phyloP scores from a whole-genome alignment of 192 early-diverging fungal genomes.

The Mortierella alpina region DNA sequence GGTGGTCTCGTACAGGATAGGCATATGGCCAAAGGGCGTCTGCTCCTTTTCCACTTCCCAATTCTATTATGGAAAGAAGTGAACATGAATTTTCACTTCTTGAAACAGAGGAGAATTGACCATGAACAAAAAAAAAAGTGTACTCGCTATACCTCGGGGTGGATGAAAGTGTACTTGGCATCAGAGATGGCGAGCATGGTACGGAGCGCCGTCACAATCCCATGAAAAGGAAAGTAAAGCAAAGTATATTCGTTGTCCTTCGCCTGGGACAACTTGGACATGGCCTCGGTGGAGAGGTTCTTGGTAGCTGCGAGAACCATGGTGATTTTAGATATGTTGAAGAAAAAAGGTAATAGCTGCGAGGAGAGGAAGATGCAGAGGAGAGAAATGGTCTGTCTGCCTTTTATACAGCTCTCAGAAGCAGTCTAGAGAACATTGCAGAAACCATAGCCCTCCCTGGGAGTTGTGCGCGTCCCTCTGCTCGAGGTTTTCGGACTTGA shows the following conservation, averaged over 20 bases:
- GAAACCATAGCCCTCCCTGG: too few relatives aligned
- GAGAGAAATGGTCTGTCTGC: too few relatives aligned
- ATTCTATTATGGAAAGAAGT: constrained; percentile 6
- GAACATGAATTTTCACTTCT: background rate
- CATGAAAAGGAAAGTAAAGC: constrained; percentile 35
- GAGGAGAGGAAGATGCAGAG: too few relatives aligned
- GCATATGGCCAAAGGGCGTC: constrained; percentile 59
- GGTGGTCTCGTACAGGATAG: constrained; percentile 55
- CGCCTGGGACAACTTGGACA: constrained; percentile 8
- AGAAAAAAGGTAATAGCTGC: too few relatives aligned
- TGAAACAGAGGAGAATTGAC: too few relatives aligned
- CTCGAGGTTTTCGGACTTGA: too few relatives aligned
- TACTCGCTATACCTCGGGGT: constrained; percentile 6
- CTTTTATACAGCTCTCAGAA: too few relatives aligned
- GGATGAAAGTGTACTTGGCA: constrained; percentile 20
- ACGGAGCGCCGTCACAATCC: constrained; percentile 27
- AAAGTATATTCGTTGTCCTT: constrained; percentile 36
- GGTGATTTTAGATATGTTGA: background rate
- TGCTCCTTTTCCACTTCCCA: constrained; percentile 55
- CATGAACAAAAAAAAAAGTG: background rate
- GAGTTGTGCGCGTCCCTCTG: too few relatives aligned
- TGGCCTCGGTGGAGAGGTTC: constrained; percentile 30
- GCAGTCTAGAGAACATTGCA: too few relatives aligned
- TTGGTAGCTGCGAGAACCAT: constrained; percentile 4
- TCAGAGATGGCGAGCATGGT: constrained; percentile 42